These are phyloP conservation scores for Colletotrichum siamense DNA, from an alignment of 2,329 filamentous ascomycete species.

Conservation along the genomic window DNA sequence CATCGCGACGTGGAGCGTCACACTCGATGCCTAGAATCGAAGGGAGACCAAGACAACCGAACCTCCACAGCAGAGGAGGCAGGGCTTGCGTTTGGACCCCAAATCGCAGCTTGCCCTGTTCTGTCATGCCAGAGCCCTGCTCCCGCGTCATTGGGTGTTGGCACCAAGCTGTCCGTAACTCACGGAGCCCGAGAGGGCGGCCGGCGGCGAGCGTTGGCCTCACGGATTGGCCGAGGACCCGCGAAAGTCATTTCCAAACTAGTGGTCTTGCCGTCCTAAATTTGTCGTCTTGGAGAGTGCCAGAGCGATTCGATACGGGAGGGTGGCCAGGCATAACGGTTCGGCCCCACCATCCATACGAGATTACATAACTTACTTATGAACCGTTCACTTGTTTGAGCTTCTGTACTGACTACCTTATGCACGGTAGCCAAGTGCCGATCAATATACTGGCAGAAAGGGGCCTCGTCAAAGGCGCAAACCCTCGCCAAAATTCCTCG, in stretches of 20 bases:
- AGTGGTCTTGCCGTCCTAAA: background rate
- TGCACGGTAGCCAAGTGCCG: background rate
- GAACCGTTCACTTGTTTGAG: background rate
- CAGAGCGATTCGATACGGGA: background rate
- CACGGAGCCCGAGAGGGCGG: background rate
- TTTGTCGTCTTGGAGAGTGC: background rate
- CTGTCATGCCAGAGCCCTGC: background rate
- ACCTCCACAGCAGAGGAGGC: background rate
- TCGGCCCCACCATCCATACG: background rate
- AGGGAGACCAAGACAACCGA: background rate
- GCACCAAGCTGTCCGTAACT: background rate
- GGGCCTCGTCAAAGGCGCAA: background rate
- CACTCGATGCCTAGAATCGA: background rate
- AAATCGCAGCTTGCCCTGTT: background rate
- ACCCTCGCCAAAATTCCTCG: background rate
- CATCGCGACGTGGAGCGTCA: conserved; percentile 8
- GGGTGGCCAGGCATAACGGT: background rate
- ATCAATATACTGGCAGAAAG: background rate
- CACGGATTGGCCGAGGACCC: background rate
- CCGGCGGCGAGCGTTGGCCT: background rate
- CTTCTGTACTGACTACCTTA: background rate
- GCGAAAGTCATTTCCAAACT: background rate
- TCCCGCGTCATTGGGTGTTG: background rate
- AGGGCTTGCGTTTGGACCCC: background rate
- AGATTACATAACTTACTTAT: background rate